phyloP scores from a whole-genome alignment of 116 monocot species.

The Papilionanthe hybrid region DNA sequence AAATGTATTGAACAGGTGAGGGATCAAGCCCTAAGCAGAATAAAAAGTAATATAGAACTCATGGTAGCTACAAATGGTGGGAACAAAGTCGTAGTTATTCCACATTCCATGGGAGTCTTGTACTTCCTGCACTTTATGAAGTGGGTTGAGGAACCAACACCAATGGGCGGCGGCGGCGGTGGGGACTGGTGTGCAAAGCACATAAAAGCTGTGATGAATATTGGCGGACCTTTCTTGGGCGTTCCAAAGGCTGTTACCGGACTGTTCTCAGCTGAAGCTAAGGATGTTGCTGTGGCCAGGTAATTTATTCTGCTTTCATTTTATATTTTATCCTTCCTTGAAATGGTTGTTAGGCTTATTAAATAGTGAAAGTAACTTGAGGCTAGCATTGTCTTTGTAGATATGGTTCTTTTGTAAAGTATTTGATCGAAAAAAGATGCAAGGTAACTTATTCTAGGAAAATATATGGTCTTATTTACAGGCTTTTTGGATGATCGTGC shows the following conservation, averaged over 20 bases:
- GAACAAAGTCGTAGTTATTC: conserved; percentile 94
- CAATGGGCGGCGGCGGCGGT: conserved; percentile 86
- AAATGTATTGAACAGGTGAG: conserved; percentile 53
- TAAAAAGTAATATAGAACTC: conserved; percentile 96
- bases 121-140: conserved; percentile 99
- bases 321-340: background rate
- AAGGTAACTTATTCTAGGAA: no score
- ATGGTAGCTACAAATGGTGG: conserved; percentile 90
- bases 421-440: background rate
- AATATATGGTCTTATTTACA: background rate
- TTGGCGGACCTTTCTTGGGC: conserved; percentile 97
- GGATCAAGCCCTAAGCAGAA: conserved; percentile 89
- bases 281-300: conserved; percentile 99
- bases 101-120: conserved; percentile 96
- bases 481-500: background rate
- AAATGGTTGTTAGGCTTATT: background rate
- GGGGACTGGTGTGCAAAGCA: conserved; percentile 87
- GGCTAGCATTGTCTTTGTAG: background rate
- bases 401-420: background rate
- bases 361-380: background rate
- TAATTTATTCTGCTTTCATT: conserved; percentile 15
- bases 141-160: conserved; percentile 95
- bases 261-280: conserved; percentile 96
- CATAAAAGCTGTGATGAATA: conserved; percentile 96
- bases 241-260: conserved; percentile 95